Evolutionary conservation across 257 asterid species (phyloP).

Genomic region (Plantago ovata): DNA sequence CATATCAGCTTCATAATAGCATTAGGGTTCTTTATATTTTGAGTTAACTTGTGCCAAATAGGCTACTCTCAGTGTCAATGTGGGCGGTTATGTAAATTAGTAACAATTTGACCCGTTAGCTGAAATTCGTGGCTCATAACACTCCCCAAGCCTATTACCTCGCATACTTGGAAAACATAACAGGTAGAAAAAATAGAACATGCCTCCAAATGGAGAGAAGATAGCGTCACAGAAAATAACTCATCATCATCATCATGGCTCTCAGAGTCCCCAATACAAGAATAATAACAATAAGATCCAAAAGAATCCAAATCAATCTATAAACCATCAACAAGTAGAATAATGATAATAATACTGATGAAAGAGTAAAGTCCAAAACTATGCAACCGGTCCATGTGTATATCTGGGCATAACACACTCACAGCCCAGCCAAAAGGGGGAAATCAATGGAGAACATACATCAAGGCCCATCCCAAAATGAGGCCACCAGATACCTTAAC

Average conservation of each 20-base stretch:
- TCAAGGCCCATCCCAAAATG: constrained; percentile 42
- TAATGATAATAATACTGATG: constrained; percentile 2
- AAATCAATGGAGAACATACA: constrained; percentile 38
- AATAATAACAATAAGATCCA: constrained; percentile 25
- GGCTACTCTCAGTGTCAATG: too few species aligned
- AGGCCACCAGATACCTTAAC: constrained; percentile 36
- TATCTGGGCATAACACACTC: constrained; percentile 10
- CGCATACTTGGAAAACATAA: too few species aligned
- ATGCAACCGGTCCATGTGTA: constrained; percentile 24
- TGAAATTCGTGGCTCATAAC: too few species aligned
- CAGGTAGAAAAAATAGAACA: constrained; percentile 1
- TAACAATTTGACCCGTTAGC: too few species aligned
- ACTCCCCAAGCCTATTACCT: too few species aligned
- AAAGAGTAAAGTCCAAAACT: constrained; percentile 17
- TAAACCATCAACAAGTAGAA: constrained; percentile 21
- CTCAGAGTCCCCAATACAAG: constrained; percentile 29
- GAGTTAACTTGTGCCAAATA: too few species aligned
- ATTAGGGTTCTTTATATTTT: too few species aligned
- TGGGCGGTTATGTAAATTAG: too few species aligned
- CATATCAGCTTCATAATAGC: too few species aligned
- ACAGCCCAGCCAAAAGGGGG: constrained; percentile 1
- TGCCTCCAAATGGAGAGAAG: constrained; percentile 1
- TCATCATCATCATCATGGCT: not conserved
- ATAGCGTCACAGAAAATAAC: constrained; percentile 24
- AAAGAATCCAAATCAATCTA: constrained; percentile 62